A percentile compares a stretch with the other conserved stretches of the same genome.
These are phyloP conservation scores for Eurotiales sp. DNA, from an alignment of 2,329 filamentous ascomycete genomes.

Conservation along the genomic window DNA sequence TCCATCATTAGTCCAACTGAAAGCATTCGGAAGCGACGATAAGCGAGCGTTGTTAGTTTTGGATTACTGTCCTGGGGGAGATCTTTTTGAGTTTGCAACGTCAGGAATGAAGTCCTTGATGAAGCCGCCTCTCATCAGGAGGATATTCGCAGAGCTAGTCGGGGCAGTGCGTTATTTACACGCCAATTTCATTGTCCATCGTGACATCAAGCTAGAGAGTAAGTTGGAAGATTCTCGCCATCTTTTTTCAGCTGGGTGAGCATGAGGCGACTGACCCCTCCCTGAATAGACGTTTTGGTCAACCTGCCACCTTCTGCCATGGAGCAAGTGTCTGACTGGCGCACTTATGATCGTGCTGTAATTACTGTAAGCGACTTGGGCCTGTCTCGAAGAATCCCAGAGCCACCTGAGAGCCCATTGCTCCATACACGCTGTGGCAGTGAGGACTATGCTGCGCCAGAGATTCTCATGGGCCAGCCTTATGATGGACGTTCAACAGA, in stretches of 20 bases:
- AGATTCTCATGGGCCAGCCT: conserved; percentile 90
- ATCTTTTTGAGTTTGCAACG: conserved; percentile 89
- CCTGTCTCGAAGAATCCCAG: conserved; percentile 75
- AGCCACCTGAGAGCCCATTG: conserved; percentile 71
- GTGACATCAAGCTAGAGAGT: conserved; percentile 98
- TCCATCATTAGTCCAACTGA: conserved; percentile 84
- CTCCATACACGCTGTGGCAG: conserved; percentile 93
- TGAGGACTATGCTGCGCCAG: conserved; percentile 94
- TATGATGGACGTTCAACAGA: conserved; percentile 92
- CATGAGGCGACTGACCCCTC: too few relatives aligned
- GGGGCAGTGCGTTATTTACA: conserved; percentile 84
- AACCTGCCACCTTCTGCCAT: conserved; percentile 71
- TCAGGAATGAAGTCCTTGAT: conserved; percentile 62
- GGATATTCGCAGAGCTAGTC: conserved; percentile 87
- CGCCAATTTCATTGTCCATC: conserved; percentile 79
- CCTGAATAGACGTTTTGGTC: conserved; percentile 72
- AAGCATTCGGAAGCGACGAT: conserved; percentile 83
- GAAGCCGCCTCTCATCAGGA: conserved; percentile 65
- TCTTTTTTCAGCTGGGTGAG: too few relatives aligned
- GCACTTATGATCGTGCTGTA: conserved; percentile 73
- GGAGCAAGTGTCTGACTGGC: conserved; percentile 64
- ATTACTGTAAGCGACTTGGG: conserved; percentile 89
- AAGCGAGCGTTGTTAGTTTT: conserved; percentile 80
- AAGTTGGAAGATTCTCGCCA: too few relatives aligned
- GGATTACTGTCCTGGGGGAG: conserved; percentile 88